A percentile compares a stretch with the other conserved stretches of the same genome.
Evolutionary conservation across 1,284 basidiomycete genomes (phyloP).

Genomic region (Cutaneotrichosporon sp.): DNA sequence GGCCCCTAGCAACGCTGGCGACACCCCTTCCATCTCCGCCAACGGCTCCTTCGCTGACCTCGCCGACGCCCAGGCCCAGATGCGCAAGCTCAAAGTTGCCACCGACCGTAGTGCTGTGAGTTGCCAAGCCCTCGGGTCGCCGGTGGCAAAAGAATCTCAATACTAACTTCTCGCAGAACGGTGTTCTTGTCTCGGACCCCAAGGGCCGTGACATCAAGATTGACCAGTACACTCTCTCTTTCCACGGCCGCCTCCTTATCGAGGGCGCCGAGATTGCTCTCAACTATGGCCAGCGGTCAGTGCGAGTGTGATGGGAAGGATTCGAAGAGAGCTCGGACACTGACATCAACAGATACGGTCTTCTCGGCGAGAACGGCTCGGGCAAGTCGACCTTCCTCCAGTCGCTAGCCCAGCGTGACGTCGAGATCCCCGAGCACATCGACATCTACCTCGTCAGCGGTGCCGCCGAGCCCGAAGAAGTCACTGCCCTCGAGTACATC

Average conservation of each 20-base stretch:
- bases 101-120: slow-evolving; percentile 68
- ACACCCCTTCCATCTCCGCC: slow-evolving; percentile 70
- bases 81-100: slow-evolving; percentile 80
- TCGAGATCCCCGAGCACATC: slow-evolving; percentile 89
- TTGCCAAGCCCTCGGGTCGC: slow-evolving; percentile 3
- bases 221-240: slow-evolving; percentile 90
- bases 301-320: slow-evolving; percentile 5
- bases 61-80: slow-evolving; percentile 53
- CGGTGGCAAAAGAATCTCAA: neutral
- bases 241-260: slow-evolving; percentile 91
- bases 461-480: slow-evolving; percentile 93
- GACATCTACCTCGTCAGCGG: slow-evolving; percentile 96
- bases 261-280: slow-evolving; percentile 85
- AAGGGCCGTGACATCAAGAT: slow-evolving; percentile 97
- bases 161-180: slow-evolving; percentile 51
- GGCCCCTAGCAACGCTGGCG: slow-evolving; percentile 57
- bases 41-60: slow-evolving; percentile 62
- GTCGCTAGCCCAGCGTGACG: slow-evolving; percentile 79
- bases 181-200: slow-evolving; percentile 86
- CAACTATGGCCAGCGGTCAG: slow-evolving; percentile 86
- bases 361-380: slow-evolving; percentile 94
- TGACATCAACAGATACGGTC: slow-evolving; percentile 59
- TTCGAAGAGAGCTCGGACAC: neutral
- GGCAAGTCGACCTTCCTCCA: slow-evolving; percentile 68
- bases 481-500: slow-evolving; percentile 95